phyloP scores from a whole-genome alignment of 176 grass and related monocot species.

The Paspalum vaginatum region DNA sequence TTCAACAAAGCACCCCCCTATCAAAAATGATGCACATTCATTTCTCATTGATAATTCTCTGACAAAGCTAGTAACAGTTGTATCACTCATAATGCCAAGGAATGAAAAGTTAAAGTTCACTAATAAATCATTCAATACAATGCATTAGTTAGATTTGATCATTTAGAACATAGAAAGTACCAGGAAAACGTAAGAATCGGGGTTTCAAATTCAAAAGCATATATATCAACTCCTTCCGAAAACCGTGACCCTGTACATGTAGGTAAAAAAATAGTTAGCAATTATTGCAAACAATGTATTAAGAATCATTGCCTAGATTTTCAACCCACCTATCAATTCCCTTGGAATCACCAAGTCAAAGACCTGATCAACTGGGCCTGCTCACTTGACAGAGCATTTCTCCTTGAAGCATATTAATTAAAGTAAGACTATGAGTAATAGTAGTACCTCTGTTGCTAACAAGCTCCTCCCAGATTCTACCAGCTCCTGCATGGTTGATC shows the following conservation, averaged over 20 bases:
- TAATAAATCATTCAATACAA: not conserved
- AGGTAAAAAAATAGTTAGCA: conserved; percentile 9
- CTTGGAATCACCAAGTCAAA: not conserved
- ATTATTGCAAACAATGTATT: not conserved
- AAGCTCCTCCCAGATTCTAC: conserved; percentile 85
- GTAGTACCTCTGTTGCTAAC: conserved; percentile 74
- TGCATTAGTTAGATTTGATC: conserved; percentile 18
- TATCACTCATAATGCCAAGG: conserved; percentile 1
- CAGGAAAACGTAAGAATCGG: conserved; percentile 79
- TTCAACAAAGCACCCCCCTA: no score
- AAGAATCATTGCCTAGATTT: not conserved
- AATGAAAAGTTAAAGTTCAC: not conserved
- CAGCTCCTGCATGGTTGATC: conserved; percentile 82
- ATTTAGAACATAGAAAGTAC: conserved; percentile 44
- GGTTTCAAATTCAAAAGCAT: conserved; percentile 88
- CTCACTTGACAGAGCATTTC: not conserved
- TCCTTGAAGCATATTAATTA: not conserved
- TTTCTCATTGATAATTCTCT: no score
- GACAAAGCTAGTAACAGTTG: no score
- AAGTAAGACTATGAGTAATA: not conserved
- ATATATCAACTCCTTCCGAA: conserved; percentile 65
- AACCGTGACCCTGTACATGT: conserved; percentile 68
- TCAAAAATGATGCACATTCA: no score
- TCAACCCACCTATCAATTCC: not conserved
- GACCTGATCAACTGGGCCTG: not conserved